These are phyloP conservation scores for Paragyromitra xinjiangensis DNA, from an alignment of 495 filamentous ascomycete genomes.

Conservation along the genomic window DNA sequence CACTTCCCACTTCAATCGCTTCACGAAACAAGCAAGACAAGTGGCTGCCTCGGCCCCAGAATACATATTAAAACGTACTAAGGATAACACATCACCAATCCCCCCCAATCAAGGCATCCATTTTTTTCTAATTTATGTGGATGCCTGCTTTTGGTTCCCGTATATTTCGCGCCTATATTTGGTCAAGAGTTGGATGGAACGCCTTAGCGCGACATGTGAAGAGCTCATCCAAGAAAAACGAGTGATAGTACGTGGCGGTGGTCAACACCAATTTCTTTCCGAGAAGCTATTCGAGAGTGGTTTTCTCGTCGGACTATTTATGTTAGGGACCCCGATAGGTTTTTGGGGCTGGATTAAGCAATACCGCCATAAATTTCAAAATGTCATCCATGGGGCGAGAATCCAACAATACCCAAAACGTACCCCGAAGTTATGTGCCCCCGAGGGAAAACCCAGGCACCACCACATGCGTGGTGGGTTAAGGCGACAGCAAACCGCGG, in stretches of 20 bases:
- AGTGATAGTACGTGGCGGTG: not conserved
- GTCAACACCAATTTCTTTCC: not conserved
- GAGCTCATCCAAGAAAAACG: not conserved
- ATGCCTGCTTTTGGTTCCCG: not conserved
- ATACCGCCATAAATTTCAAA: not conserved
- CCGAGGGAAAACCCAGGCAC: too few relatives aligned
- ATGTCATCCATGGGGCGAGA: too few relatives aligned
- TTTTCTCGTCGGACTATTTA: not conserved
- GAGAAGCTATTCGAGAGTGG: not conserved
- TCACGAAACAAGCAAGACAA: too few relatives aligned
- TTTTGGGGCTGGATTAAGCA: not conserved
- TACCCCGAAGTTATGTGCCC: too few relatives aligned
- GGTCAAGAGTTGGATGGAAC: not conserved
- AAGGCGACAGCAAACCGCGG: too few relatives aligned
- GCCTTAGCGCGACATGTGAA: not conserved
- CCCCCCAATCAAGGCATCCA: too few relatives aligned
- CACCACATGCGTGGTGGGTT: too few relatives aligned
- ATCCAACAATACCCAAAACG: too few relatives aligned
- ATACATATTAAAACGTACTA: too few relatives aligned
- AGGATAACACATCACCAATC: too few relatives aligned
- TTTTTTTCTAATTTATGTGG: not conserved
- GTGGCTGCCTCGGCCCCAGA: too few relatives aligned
- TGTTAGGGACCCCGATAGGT: not conserved
- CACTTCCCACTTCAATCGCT: too few relatives aligned
- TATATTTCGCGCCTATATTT: not conserved